A percentile compares a stretch with the other conserved stretches of the same genome.
These are phyloP conservation scores for Crithidia mellificae DNA, from an alignment of 208 protist genomes.

Conservation along the genomic window DNA sequence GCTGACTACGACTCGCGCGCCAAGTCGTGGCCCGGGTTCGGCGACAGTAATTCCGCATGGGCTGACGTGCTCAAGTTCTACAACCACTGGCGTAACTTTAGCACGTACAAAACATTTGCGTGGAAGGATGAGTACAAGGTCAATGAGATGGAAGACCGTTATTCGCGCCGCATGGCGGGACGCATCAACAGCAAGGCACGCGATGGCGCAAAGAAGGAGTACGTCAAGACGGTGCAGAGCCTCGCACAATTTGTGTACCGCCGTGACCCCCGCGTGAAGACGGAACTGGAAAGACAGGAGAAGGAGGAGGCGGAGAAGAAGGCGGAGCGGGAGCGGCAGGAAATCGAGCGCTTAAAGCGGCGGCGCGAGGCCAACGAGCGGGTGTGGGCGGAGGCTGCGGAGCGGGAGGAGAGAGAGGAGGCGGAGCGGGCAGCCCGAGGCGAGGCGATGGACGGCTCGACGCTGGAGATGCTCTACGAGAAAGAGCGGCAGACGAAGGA, in stretches of 20 bases:
- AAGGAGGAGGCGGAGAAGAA: conserved; percentile 61
- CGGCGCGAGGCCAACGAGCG: conserved; percentile 78
- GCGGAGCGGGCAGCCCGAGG: conserved; percentile 66
- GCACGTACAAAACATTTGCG: conserved; percentile 81
- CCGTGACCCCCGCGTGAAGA: conserved; percentile 83
- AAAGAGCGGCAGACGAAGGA: conserved; percentile 73
- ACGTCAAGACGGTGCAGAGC: conserved; percentile 77
- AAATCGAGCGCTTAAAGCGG: conserved; percentile 54
- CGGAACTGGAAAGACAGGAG: conserved; percentile 58
- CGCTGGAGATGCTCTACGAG: conserved; percentile 86
- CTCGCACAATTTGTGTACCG: conserved; percentile 83
- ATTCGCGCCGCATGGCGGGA: conserved; percentile 79
- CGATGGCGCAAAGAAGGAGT: conserved; percentile 80
- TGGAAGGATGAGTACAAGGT: conserved; percentile 93
- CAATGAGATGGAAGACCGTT: conserved; percentile 88
- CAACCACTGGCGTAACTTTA: conserved; percentile 87
- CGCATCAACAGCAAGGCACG: conserved; percentile 88
- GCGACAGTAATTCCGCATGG: conserved; percentile 61
- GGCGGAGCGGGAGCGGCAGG: conserved; percentile 55
- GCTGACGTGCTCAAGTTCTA: conserved; percentile 79
- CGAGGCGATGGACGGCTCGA: conserved; percentile 74
- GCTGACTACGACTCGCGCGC: conserved; percentile 56
- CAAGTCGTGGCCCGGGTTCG: conserved; percentile 75
- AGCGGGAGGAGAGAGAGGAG: conserved; percentile 80
- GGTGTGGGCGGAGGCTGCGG: conserved; percentile 79